phyloP scores from a whole-genome alignment of 352 stramenopile genomes.

The Phytophthora litchii region DNA sequence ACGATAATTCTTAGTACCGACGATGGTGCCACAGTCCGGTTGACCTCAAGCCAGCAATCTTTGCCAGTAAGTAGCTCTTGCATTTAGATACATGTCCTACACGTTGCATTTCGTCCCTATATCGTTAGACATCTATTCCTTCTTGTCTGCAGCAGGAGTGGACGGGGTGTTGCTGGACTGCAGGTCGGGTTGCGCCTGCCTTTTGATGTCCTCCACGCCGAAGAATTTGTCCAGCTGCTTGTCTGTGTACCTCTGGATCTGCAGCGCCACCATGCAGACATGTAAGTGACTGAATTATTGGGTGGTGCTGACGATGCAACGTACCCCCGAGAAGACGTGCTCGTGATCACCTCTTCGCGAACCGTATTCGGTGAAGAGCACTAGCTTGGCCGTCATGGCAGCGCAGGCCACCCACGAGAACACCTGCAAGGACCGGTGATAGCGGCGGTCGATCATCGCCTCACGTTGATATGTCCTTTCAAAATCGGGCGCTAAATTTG shows the following conservation, averaged over 20 bases:
- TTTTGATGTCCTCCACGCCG: conserved; percentile 71
- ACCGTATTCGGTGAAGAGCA: conserved; percentile 87
- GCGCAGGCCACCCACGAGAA: conserved; percentile 82
- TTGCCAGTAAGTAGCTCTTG: conserved; percentile 31
- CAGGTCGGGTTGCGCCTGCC: conserved; percentile 30
- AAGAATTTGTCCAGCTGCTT: conserved; percentile 89
- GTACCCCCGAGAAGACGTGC: conserved; percentile 82
- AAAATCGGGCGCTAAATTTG: no score
- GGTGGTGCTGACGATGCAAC: neutral
- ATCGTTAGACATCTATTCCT: conserved; percentile 22
- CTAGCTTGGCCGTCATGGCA: conserved; percentile 83
- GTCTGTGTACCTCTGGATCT: conserved; percentile 80
- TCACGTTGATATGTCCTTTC: no score
- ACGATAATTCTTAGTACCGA: neutral
- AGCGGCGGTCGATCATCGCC: conserved; percentile 85
- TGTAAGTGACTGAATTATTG: neutral
- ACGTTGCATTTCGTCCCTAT: conserved; percentile 2
- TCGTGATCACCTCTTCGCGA: conserved; percentile 55
- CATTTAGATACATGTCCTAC: conserved; percentile 38
- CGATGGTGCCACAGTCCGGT: conserved; percentile 3
- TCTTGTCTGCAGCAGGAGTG: conserved; percentile 15
- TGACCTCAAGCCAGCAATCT: conserved; percentile 1
- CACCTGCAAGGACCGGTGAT: conserved; percentile 83
- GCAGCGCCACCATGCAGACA: conserved; percentile 17
- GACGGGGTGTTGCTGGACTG: conserved; percentile 4